These are phyloP conservation scores for Penicillium pancosmium DNA, from an alignment of 495 filamentous ascomycete genomes.

Conservation along the genomic window DNA sequence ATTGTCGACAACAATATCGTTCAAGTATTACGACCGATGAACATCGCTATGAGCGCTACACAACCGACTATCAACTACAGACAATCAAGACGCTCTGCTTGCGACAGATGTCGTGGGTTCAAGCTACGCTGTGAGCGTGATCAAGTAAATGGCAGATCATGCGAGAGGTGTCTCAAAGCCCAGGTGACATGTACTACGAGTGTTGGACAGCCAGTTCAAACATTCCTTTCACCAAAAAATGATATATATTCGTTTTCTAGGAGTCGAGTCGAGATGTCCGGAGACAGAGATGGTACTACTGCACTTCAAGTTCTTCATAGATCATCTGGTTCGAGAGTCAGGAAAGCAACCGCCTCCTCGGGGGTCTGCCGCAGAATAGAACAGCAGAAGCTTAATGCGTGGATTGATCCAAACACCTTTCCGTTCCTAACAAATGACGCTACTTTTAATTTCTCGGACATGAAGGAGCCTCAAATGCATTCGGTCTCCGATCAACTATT, in stretches of 20 bases:
- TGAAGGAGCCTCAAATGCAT: neutral
- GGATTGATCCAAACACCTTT: slow-evolving; percentile 4
- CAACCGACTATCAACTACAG: slow-evolving; percentile 25
- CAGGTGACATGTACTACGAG: slow-evolving; percentile 31
- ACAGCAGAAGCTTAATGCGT: slow-evolving; percentile 1
- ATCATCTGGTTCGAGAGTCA: slow-evolving; percentile 17
- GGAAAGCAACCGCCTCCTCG: slow-evolving; percentile 5
- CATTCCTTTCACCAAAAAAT: slow-evolving; percentile 9
- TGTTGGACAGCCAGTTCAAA: slow-evolving; percentile 18
- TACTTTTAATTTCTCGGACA: neutral
- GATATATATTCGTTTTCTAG: neutral
- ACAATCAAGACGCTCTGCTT: slow-evolving; percentile 41
- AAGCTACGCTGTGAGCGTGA: slow-evolving; percentile 43
- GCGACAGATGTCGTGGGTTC: slow-evolving; percentile 46
- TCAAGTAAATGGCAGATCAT: slow-evolving; percentile 30
- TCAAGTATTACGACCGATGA: no score
- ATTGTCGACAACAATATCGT: neutral
- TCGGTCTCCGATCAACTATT: neutral
- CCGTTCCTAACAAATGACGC: neutral
- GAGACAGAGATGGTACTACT: slow-evolving; percentile 13
- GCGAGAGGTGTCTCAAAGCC: slow-evolving; percentile 33
- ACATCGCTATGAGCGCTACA: slow-evolving; percentile 13
- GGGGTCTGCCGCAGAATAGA: neutral
- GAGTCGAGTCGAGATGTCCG: neutral
- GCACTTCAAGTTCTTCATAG: slow-evolving; percentile 18